Percentiles rank a stretch among this genome's conserved stretches.
Conservation (phyloP, 306 rosid species). For the Lathyrus tuberosus region DNA sequence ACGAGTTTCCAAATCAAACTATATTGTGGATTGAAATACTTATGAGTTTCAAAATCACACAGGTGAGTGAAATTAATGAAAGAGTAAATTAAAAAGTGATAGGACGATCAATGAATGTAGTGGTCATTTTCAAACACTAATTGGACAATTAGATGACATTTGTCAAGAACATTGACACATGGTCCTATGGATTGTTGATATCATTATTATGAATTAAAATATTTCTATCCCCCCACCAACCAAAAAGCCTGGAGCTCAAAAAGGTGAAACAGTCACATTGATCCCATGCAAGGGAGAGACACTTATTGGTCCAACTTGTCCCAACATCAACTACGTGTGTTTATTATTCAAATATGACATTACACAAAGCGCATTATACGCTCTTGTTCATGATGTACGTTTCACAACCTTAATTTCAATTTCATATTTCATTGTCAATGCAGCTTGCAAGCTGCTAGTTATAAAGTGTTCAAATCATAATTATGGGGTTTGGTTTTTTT, state of each 20-base stretch:
- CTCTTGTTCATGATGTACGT: slow-evolving; percentile 17
- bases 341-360: background rate
- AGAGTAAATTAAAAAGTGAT: slow-evolving; percentile 24
- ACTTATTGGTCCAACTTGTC: slow-evolving; percentile 17
- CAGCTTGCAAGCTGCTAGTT: slow-evolving; percentile 16
- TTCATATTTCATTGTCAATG: slow-evolving; percentile 19
- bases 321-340: background rate
- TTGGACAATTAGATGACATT: slow-evolving; percentile 34
- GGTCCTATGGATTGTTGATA: slow-evolving; percentile 10
- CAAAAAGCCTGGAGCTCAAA: slow-evolving; percentile 21
- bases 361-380: slow-evolving; percentile 5
- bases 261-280: slow-evolving; percentile 34
- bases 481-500: background rate
- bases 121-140: slow-evolving; percentile 39
- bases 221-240: slow-evolving; percentile 21
- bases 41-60: slow-evolving; percentile 17
- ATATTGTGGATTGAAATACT: background rate
- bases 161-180: slow-evolving; percentile 28
- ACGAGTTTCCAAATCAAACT: background rate
- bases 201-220: slow-evolving; percentile 21
- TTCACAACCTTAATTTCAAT: background rate
- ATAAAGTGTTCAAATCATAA: slow-evolving; percentile 29
- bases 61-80: slow-evolving; percentile 26
- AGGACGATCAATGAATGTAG: slow-evolving; percentile 31
- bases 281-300: background rate